phyloP scores from a whole-genome alignment of 352 stramenopile genomes.

The Phytophthora melonis region DNA sequence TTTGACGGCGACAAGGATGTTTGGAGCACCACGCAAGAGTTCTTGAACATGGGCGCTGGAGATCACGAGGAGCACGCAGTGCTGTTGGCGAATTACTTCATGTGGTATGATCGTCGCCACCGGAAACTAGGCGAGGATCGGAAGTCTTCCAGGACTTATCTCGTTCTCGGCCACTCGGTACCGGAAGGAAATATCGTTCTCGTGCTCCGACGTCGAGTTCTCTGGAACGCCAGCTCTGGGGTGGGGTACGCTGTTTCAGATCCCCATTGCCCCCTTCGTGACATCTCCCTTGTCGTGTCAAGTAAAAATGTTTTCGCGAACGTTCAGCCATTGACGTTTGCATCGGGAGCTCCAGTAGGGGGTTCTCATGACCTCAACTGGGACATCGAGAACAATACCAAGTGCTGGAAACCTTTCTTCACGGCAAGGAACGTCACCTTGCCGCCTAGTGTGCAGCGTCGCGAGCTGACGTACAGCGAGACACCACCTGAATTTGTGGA shows the following conservation, averaged over 20 bases:
- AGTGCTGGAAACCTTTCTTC: conserved; percentile 91
- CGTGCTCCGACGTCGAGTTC: conserved; percentile 68
- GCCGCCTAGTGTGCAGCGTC: conserved; percentile 54
- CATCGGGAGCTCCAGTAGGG: conserved; percentile 6
- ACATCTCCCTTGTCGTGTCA: conserved; percentile 90
- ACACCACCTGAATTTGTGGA: conserved; percentile 67
- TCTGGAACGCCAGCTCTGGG: conserved; percentile 93
- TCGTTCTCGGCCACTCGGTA: conserved; percentile 88
- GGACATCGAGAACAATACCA: conserved; percentile 80
- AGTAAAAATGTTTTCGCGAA: conserved; percentile 93
- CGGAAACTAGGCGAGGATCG: conserved; percentile 37
- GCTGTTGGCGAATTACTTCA: conserved; percentile 92
- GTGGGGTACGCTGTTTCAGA: conserved; percentile 80
- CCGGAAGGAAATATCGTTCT: conserved; percentile 92
- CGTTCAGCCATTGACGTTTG: conserved; percentile 55
- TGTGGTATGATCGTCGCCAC: conserved; percentile 74
- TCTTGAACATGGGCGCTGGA: conserved; percentile 89
- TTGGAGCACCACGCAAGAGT: conserved; percentile 92
- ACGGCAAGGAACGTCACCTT: conserved; percentile 29
- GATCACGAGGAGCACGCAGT: conserved; percentile 94
- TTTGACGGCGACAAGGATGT: conserved; percentile 85
- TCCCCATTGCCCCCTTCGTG: conserved; percentile 82
- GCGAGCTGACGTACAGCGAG: conserved; percentile 64
- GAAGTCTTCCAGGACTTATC: conserved; percentile 56
- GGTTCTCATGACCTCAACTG: conserved; percentile 77